A percentile compares a stretch with the other conserved stretches of the same genome.
phyloP scores from a whole-genome alignment of 1,284 basidiomycete species.

The Irpex sp. region DNA sequence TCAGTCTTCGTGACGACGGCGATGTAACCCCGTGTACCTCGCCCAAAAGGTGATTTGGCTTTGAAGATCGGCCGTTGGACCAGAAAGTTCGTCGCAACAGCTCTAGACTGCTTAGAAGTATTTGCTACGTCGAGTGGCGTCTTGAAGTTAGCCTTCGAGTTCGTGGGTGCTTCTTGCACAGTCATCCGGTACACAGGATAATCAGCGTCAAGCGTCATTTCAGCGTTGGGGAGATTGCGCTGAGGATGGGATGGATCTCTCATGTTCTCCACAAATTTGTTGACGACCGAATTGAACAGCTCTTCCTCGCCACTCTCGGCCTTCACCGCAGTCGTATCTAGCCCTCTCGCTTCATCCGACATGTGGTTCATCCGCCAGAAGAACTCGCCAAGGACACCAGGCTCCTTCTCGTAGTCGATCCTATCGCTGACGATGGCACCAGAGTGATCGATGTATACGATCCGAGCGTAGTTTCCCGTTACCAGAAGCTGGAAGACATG shows the following conservation, averaged over 20 bases:
- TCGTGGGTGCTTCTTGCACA: background rate
- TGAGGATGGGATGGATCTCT: background rate
- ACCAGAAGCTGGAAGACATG: conserved; percentile 25
- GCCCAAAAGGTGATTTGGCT: background rate
- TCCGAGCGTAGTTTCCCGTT: conserved; percentile 17
- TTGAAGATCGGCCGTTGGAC: background rate
- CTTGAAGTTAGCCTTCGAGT: no score
- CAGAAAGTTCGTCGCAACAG: background rate
- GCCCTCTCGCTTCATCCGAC: conserved; percentile 14
- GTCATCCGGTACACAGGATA: background rate
- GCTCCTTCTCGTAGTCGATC: conserved; percentile 22
- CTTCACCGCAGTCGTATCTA: conserved; percentile 17
- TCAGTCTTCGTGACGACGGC: background rate
- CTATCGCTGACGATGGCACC: conserved; percentile 24
- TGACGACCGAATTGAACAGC: background rate
- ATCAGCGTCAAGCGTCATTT: background rate
- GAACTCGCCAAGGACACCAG: conserved; percentile 22
- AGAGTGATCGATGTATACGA: conserved; percentile 28
- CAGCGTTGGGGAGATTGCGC: background rate
- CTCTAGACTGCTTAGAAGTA: background rate
- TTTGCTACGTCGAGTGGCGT: no score
- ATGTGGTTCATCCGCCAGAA: conserved; percentile 22
- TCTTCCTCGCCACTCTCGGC: conserved; percentile 1
- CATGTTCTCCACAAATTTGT: background rate
- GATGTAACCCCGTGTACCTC: conserved; percentile 3